Evolutionary conservation across 2,329 filamentous ascomycete genomes (phyloP).

Genomic region (Trichoderma sp.): DNA sequence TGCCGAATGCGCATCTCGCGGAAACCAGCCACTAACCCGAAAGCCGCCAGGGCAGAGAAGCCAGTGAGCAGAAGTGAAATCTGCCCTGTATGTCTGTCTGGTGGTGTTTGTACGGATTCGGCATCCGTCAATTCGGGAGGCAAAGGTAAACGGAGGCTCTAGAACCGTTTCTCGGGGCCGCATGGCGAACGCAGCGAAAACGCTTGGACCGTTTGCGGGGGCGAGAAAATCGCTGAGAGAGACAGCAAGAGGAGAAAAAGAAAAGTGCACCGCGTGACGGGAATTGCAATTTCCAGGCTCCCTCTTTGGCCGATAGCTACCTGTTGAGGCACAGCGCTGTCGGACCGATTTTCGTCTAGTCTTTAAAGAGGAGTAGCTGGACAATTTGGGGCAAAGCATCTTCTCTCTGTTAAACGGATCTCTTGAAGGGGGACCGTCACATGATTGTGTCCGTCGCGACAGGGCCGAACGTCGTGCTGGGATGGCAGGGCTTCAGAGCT

Average conservation of each 20-base stretch:
- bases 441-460: slow-evolving; percentile 20
- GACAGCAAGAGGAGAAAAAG: not conserved
- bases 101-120: slow-evolving; percentile 9
- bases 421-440: slow-evolving; percentile 19
- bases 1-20: not conserved
- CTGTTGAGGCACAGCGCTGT: slow-evolving; percentile 2
- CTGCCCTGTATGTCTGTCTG: not conserved
- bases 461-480: slow-evolving; percentile 7
- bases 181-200: not conserved
- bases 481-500: slow-evolving; percentile 13
- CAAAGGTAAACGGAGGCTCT: slow-evolving; percentile 4
- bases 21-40: not conserved
- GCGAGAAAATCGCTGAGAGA: not conserved
- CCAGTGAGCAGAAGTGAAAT: not conserved
- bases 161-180: not conserved
- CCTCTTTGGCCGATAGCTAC: not conserved
- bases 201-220: slow-evolving; percentile 17
- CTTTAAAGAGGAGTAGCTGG: not conserved
- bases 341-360: not conserved
- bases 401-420: slow-evolving; percentile 10
- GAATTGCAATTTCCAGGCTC: slow-evolving; percentile 5
- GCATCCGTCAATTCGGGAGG: slow-evolving; percentile 5
- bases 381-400: not conserved
- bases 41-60: not conserved
- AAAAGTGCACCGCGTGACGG: slow-evolving; percentile 14